These are phyloP conservation scores for Phalaenopsis equestris DNA, from an alignment of 106 monocot species.

Conservation along the genomic window DNA sequence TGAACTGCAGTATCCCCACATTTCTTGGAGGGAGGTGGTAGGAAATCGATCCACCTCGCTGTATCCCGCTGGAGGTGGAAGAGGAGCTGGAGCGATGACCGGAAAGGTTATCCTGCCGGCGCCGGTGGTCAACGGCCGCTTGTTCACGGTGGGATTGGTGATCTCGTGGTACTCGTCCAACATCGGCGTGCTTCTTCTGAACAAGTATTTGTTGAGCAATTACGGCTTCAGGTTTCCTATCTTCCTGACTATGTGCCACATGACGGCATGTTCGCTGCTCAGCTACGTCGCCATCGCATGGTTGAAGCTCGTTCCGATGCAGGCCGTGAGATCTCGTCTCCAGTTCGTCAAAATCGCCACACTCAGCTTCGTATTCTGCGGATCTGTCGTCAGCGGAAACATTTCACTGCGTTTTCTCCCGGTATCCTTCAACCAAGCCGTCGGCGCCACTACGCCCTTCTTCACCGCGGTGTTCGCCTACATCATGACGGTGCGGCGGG, in stretches of 20 bases:
- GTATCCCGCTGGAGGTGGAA: not conserved
- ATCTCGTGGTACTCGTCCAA: conserved; percentile 30
- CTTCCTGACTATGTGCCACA: conserved; percentile 43
- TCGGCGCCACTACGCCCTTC: conserved; percentile 35
- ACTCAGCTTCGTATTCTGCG: conserved; percentile 33
- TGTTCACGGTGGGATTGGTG: conserved; percentile 26
- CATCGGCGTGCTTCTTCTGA: conserved; percentile 34
- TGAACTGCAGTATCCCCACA: too few species aligned
- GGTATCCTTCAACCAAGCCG: conserved; percentile 27
- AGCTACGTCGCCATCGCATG: conserved; percentile 35
- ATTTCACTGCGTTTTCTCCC: conserved; percentile 25
- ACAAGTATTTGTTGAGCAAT: conserved; percentile 32
- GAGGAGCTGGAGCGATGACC: not conserved
- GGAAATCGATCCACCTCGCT: too few species aligned
- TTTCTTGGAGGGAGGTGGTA: too few species aligned
- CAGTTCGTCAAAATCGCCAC: conserved; percentile 34
- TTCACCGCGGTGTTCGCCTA: conserved; percentile 37
- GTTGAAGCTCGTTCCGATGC: conserved; percentile 20
- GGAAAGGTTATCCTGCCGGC: not conserved
- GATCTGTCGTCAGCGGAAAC: conserved; percentile 35
- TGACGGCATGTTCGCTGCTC: conserved; percentile 28
- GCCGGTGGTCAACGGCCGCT: conserved; percentile 2
- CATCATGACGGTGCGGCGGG: conserved; percentile 22
- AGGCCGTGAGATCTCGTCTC: conserved; percentile 16
- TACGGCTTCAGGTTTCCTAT: conserved; percentile 37